Evolutionary conservation across 495 filamentous ascomycete species (phyloP).

Genomic region (Penicillium lagena): DNA sequence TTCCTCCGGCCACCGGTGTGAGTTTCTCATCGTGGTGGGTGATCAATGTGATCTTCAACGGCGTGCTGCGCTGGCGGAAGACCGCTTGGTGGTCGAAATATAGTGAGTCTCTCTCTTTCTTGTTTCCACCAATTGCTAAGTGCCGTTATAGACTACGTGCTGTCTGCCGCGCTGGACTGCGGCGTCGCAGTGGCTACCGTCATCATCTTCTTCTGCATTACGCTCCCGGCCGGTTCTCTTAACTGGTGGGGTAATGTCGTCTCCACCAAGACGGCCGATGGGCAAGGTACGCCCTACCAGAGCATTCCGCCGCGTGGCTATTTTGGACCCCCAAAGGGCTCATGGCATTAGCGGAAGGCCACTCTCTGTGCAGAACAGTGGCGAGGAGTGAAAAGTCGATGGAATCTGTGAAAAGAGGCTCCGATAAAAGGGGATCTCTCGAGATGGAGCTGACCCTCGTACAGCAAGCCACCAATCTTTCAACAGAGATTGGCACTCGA

Average conservation of each 20-base stretch:
- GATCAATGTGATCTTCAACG: conserved; percentile 61
- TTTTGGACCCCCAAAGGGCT: conserved; percentile 54
- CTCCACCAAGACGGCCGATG: conserved; percentile 39
- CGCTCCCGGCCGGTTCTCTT: conserved; percentile 53
- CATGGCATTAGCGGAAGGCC: conserved; percentile 9
- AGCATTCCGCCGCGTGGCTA: conserved; percentile 37
- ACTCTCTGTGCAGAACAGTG: too few species aligned
- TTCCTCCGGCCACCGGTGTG: conserved; percentile 62
- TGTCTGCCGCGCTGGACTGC: conserved; percentile 54
- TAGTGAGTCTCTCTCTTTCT: conserved; percentile 43
- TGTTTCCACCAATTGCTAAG: conserved; percentile 35
- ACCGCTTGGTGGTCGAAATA: conserved; percentile 63
- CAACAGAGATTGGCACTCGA: too few species aligned
- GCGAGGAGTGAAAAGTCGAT: too few species aligned
- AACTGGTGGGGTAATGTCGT: conserved; percentile 66
- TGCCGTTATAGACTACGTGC: conserved; percentile 51
- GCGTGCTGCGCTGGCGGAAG: conserved; percentile 46
- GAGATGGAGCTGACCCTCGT: too few species aligned
- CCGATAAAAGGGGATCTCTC: too few species aligned
- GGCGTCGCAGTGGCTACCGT: conserved; percentile 57
- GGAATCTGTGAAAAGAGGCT: too few species aligned
- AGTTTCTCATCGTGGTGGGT: conserved; percentile 66
- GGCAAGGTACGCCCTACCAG: conserved; percentile 35
- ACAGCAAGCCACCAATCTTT: too few species aligned
- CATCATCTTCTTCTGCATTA: conserved; percentile 63